Evolutionary conservation across 2,329 filamentous ascomycete species (phyloP).

Genomic region (Claviceps capensis): DNA sequence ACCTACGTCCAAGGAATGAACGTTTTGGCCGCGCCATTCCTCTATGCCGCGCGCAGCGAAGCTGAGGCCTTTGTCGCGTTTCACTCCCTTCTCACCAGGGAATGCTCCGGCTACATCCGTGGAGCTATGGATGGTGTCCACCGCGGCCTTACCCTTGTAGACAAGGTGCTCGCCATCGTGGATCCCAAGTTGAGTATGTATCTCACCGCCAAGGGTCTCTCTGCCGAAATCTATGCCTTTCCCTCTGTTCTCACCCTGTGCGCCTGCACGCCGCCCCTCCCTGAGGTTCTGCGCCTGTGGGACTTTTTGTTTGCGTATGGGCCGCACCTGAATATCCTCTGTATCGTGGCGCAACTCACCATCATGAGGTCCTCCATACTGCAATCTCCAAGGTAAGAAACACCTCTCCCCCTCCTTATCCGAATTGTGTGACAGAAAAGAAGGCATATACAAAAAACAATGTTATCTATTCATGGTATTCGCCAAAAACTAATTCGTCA

Average conservation of each 20-base stretch:
- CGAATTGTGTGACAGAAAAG: too few relatives aligned
- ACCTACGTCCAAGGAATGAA: slow-evolving; percentile 99
- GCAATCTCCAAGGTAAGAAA: slow-evolving; percentile 59
- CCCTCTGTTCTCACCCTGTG: slow-evolving; percentile 88
- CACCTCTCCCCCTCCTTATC: not conserved
- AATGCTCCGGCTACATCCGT: slow-evolving; percentile 86
- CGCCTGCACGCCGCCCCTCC: slow-evolving; percentile 87
- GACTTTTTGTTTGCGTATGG: slow-evolving; percentile 96
- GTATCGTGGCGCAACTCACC: slow-evolving; percentile 89
- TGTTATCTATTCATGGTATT: too few relatives aligned
- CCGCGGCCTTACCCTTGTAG: slow-evolving; percentile 77
- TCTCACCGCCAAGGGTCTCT: slow-evolving; percentile 72
- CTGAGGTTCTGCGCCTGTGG: slow-evolving; percentile 87
- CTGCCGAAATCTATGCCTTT: slow-evolving; percentile 92
- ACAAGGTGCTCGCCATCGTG: slow-evolving; percentile 81
- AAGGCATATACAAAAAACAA: not conserved
- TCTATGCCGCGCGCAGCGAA: slow-evolving; percentile 89
- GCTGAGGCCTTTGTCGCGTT: slow-evolving; percentile 90
- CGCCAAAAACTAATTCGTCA: slow-evolving; percentile 12
- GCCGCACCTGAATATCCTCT: slow-evolving; percentile 85
- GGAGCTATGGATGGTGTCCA: slow-evolving; percentile 97
- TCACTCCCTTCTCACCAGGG: slow-evolving; percentile 70
- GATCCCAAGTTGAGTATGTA: slow-evolving; percentile 78
- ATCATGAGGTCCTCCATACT: slow-evolving; percentile 76
- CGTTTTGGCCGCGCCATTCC: slow-evolving; percentile 85